A percentile compares a stretch with the other conserved stretches of the same genome.
These are phyloP conservation scores for Jatropha podagrica DNA, from an alignment of 441 rosid species.

Conservation along the genomic window DNA sequence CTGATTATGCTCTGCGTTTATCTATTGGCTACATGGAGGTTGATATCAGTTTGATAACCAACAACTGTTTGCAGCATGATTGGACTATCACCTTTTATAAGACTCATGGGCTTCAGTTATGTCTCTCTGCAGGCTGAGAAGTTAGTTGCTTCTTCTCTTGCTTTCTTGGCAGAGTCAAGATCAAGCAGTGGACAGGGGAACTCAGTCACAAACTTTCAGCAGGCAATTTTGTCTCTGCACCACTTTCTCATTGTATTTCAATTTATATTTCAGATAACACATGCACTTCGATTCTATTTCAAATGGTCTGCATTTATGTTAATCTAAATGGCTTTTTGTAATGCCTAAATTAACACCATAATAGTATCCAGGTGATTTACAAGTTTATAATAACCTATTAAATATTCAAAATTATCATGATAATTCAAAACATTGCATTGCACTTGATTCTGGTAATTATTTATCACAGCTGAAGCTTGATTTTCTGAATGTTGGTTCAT, in stretches of 20 bases:
- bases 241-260: not conserved
- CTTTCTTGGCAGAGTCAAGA: slow-evolving; percentile 56
- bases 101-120: slow-evolving; percentile 22
- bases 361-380: not conserved
- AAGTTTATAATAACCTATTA: not conserved
- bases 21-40: slow-evolving; percentile 86
- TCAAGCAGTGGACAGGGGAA: slow-evolving; percentile 43
- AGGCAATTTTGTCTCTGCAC: slow-evolving; percentile 42
- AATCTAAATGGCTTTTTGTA: not conserved
- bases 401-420: not conserved
- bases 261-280: not conserved
- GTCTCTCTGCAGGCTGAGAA: slow-evolving; percentile 68
- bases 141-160: slow-evolving; percentile 78
- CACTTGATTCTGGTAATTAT: not conserved
- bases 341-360: not conserved
- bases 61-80: not conserved
- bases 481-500: not conserved
- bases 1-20: slow-evolving; percentile 84
- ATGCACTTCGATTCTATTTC: not conserved
- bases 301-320: not conserved
- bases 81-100: not conserved
- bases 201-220: slow-evolving; percentile 51
- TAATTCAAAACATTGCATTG: not conserved
- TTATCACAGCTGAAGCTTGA: not conserved
- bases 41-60: slow-evolving; percentile 18